These are phyloP conservation scores for Lentinula guzmanii DNA, from an alignment of 768 basidiomycete genomes.

Conservation along the genomic window DNA sequence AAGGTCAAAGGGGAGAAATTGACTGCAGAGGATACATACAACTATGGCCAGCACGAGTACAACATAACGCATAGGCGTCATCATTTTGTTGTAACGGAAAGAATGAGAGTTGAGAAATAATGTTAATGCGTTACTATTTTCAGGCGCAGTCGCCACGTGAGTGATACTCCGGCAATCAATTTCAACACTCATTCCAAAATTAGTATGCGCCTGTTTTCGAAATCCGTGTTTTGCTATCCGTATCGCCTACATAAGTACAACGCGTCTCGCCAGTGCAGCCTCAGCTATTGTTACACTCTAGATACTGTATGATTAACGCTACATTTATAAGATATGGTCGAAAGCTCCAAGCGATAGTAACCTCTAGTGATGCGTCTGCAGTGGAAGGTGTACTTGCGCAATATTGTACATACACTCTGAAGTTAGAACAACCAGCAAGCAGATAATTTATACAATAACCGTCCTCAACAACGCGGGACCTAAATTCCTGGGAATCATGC, in stretches of 20 bases:
- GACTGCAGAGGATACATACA: conserved; percentile 20
- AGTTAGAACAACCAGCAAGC: no score
- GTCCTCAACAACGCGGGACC: not conserved
- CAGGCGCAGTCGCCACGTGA: conserved; percentile 5
- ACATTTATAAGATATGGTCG: no score
- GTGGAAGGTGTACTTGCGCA: no score
- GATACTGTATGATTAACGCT: no score
- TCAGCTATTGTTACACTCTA: not conserved
- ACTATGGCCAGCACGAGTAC: conserved; percentile 44
- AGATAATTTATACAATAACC: not conserved
- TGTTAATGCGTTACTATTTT: not conserved
- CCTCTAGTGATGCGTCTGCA: no score
- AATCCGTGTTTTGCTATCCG: no score
- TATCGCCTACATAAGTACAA: no score
- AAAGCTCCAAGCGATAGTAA: no score
- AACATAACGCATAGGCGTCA: conserved; percentile 50
- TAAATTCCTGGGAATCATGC: conserved; percentile 1
- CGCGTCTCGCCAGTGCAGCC: not conserved
- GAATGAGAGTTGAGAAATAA: not conserved
- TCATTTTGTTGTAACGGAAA: conserved; percentile 32
- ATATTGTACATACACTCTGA: no score
- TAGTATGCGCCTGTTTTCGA: no score
- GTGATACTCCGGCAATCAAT: conserved; percentile 7
- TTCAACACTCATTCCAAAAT: no score
- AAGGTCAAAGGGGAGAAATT: not conserved